Base-by-base conservation (phyloP, 2,329 filamentous ascomycete species). In the Aspergillus pseudoviridinutans region DNA sequence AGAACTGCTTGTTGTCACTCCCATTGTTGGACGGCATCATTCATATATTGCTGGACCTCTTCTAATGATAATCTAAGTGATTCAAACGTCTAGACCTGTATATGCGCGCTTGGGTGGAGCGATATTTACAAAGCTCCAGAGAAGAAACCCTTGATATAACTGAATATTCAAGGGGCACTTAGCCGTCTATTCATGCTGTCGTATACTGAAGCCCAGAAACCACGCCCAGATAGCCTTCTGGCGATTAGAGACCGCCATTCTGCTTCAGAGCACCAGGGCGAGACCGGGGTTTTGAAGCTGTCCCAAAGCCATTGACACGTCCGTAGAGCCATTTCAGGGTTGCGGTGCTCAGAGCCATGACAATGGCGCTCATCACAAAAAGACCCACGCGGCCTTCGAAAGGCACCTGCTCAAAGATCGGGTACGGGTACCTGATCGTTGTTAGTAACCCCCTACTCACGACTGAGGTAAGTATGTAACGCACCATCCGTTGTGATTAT, bases 401-500 rank as follows among this genome's bases (percentile, higher is more conserved):
- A 51, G 79, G 81, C 46, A 95, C 76, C 49, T 89, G 71, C 8
- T 80, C 86, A 62, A 97, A 93, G 27, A 96, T 82, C 1, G 92
- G 92, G 72, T 97, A 96, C 0, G 92, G 91, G 65, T 96, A 95
- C 79, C 87, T 89, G 64, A 73, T 24, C 9, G 41, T 38, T 41
- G 52, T 66, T 25, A 62, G 56, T 55, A 7, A 41, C 28, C 10
- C 8, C 4, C 44, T 10, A n/a, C 14, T 20, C 2, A 8, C 27
- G n/a, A 6, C 14, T 14, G 2, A 12, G n/a, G 4, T 7, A 20
- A 4, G 24, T 27, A 25, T 38, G 20, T 4, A 7, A 77, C 80
- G 60, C 81, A 86, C 72, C 81, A 87, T 54, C 84, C 82, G 64
- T 87, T 87, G 55, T 80, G 74, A 10, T 71, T 66, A 61, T 81